These are phyloP conservation scores for Silybum marianum DNA, from an alignment of 129 eudicot genomes.

Conservation along the genomic window DNA sequence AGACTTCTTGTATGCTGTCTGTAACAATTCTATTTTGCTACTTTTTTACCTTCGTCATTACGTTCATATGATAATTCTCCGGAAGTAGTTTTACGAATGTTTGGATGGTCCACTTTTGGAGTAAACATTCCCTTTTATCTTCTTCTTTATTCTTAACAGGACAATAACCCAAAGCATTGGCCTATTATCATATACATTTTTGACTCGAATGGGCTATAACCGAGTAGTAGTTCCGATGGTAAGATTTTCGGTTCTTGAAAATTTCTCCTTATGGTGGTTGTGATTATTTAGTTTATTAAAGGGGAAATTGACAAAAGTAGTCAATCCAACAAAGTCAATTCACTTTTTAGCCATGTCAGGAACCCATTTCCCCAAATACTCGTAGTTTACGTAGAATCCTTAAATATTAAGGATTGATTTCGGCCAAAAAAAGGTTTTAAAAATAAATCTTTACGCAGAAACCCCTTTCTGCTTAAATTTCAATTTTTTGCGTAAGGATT, in stretches of 20 bases:
- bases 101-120: too few relatives aligned
- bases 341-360: too few relatives aligned
- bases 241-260: constrained; percentile 29
- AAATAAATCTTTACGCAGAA: too few relatives aligned
- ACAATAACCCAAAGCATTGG: constrained; percentile 78
- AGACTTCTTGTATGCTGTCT: not conserved
- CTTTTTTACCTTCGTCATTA: not conserved
- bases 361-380: too few relatives aligned
- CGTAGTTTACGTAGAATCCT: too few relatives aligned
- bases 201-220: constrained; percentile 68
- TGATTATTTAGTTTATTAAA: not conserved
- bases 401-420: too few relatives aligned
- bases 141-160: constrained; percentile 45
- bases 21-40: not conserved
- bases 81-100: not conserved
- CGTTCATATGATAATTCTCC: not conserved
- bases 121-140: not conserved
- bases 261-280: not conserved
- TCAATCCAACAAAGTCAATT: too few relatives aligned
- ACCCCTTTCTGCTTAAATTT: too few relatives aligned
- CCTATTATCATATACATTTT: constrained; percentile 81
- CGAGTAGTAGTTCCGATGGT: constrained; percentile 96
- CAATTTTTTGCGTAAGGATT: too few relatives aligned
- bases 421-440: too few relatives aligned
- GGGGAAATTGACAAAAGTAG: too few relatives aligned